Conservation (phyloP, 805 yeast species). For the Tetrapisispora nanseiensis region DNA sequence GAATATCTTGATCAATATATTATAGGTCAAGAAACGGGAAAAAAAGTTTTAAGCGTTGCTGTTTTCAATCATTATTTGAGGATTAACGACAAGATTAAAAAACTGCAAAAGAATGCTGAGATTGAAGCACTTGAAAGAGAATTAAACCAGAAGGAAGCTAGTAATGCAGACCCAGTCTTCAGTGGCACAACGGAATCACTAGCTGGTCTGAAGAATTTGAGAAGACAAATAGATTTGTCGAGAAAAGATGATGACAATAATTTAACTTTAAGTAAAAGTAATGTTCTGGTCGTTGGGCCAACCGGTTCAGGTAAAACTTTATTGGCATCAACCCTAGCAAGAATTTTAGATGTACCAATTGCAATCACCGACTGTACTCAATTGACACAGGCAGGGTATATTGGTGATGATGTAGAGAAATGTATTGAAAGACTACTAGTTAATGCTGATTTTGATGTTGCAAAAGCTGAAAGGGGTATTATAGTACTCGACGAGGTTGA, state of each 20-base stretch:
- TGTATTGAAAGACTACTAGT: constrained; percentile 45
- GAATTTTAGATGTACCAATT: constrained; percentile 43
- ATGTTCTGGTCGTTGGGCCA: constrained; percentile 48
- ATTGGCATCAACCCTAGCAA: constrained; percentile 46
- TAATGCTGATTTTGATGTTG: constrained; percentile 42
- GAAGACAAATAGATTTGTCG: constrained; percentile 20
- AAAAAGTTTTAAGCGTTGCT: constrained; percentile 51
- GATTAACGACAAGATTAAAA: constrained; percentile 33
- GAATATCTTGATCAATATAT: constrained; percentile 41
- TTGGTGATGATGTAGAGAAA: constrained; percentile 54
- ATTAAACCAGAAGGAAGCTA: constrained; percentile 14
- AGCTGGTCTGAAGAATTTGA: constrained; percentile 24
- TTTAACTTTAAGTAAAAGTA: constrained; percentile 39
- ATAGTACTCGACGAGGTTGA: constrained; percentile 53
- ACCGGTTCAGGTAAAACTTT: constrained; percentile 56
- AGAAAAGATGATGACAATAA: constrained; percentile 33
- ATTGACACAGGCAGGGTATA: constrained; percentile 54
- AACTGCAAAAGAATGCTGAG: constrained; percentile 3
- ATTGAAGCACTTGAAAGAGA: constrained; percentile 22
- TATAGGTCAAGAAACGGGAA: constrained; percentile 47
- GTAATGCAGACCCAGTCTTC: constrained; percentile 15
- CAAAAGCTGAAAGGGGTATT: constrained; percentile 45
- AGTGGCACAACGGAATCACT: constrained; percentile 22
- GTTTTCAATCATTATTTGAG: constrained; percentile 50
- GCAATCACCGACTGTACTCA: constrained; percentile 55